phyloP scores from a whole-genome alignment of 768 basidiomycete species.

The Mycena vulgaris region DNA sequence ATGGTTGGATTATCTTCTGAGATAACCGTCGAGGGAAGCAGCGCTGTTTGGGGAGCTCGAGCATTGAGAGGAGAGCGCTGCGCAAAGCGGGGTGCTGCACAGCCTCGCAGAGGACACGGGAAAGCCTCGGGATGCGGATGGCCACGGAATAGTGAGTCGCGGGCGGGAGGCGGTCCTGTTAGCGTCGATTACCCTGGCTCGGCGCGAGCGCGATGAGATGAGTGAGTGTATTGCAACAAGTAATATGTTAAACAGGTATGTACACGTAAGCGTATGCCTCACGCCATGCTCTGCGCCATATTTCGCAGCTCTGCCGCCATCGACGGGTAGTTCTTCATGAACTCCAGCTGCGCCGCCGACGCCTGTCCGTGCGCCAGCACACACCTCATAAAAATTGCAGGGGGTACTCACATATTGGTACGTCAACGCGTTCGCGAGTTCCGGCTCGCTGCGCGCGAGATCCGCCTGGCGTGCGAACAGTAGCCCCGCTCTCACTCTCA shows the following conservation, averaged over 20 bases:
- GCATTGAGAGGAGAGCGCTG: too few species aligned
- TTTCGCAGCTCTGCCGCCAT: constrained; percentile 78
- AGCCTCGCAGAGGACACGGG: too few species aligned
- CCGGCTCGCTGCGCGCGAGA: constrained; percentile 91
- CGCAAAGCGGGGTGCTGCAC: too few species aligned
- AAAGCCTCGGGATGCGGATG: too few species aligned
- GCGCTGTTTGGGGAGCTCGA: too few species aligned
- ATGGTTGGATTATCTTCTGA: too few species aligned
- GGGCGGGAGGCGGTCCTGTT: too few species aligned
- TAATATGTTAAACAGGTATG: constrained; percentile 23
- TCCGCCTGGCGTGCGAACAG: constrained; percentile 90
- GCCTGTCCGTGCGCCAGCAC: constrained; percentile 65
- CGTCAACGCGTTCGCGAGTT: constrained; percentile 84
- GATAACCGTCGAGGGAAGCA: too few species aligned
- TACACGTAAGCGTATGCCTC: constrained; percentile 21
- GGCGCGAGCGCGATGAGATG: not conserved
- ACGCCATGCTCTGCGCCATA: constrained; percentile 52
- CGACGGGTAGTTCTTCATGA: constrained; percentile 86
- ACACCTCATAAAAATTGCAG: constrained; percentile 7
- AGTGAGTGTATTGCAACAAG: constrained; percentile 30
- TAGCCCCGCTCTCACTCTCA: too few species aligned
- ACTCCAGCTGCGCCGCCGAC: constrained; percentile 85
- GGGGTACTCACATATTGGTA: constrained; percentile 79
- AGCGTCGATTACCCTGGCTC: not conserved
- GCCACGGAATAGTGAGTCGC: too few species aligned